A percentile compares a stretch with the other conserved stretches of the same genome.
Conservation (phyloP, 768 basidiomycete species). For the Pleurotus platypus region DNA sequence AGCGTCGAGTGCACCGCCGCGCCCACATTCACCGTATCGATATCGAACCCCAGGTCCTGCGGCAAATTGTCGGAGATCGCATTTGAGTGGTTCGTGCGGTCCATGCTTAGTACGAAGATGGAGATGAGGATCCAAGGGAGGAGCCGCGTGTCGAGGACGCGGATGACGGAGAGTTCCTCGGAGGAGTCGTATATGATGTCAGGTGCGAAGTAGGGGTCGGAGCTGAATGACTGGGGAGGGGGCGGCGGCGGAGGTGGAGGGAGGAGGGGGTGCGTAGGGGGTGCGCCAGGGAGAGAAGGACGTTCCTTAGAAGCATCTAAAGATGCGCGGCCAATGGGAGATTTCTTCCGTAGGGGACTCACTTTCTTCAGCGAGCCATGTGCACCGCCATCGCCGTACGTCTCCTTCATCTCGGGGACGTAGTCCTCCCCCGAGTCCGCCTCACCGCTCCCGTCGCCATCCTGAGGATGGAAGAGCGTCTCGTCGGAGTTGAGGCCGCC, state of each 20-base stretch:
- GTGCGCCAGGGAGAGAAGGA: background rate
- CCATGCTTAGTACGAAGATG: slow-evolving; percentile 5
- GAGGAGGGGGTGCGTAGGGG: background rate
- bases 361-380: background rate
- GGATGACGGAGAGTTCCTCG: slow-evolving; percentile 4
- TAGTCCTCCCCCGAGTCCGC: background rate
- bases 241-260: background rate
- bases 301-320: background rate
- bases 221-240: background rate
- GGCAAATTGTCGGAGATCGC: slow-evolving; percentile 3
- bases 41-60: slow-evolving; percentile 1
- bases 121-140: slow-evolving; percentile 1
- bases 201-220: background rate
- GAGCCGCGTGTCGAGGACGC: slow-evolving; percentile 3
- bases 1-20: slow-evolving; percentile 3
- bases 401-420: background rate
- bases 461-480: background rate
- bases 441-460: background rate
- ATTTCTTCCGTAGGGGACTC: background rate
- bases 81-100: slow-evolving; percentile 5
- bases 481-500: background rate
- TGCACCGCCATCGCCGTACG: background rate
- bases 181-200: slow-evolving; percentile 3
- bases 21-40: slow-evolving; percentile 4
- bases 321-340: background rate